These are phyloP conservation scores for Mycena pura DNA, from an alignment of 768 basidiomycete genomes.

Conservation along the genomic window DNA sequence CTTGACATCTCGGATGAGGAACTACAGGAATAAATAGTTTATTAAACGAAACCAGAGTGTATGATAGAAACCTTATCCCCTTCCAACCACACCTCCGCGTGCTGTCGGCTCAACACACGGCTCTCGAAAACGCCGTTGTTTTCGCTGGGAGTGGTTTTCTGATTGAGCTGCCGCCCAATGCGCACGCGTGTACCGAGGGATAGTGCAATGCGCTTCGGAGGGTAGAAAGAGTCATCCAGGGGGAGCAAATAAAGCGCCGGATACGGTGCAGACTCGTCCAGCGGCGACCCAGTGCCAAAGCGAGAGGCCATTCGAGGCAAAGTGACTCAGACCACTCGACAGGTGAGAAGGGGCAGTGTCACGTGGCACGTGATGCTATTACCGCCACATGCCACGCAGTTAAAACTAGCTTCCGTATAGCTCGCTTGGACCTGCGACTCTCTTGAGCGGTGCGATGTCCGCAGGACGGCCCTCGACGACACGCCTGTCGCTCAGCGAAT, in stretches of 20 bases:
- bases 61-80: neutral
- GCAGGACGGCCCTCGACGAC: neutral
- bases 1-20: constrained; percentile 74
- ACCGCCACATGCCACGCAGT: too few relatives aligned
- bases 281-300: too few relatives aligned
- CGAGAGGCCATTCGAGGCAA: too few relatives aligned
- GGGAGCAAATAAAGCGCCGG: constrained; percentile 50
- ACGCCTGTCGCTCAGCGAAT: constrained; percentile 1
- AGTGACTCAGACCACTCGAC: too few relatives aligned
- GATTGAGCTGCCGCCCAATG: constrained; percentile 72
- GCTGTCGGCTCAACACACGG: constrained; percentile 61
- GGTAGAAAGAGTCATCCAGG: constrained; percentile 65
- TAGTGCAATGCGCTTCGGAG: constrained; percentile 66
- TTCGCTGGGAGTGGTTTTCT: constrained; percentile 60
- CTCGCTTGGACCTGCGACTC: too few relatives aligned
- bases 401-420: too few relatives aligned
- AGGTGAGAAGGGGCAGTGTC: too few relatives aligned
- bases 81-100: constrained; percentile 74
- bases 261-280: neutral
- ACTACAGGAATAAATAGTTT: neutral
- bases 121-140: constrained; percentile 23
- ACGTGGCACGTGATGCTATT: too few relatives aligned
- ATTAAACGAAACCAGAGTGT: neutral
- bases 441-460: too few relatives aligned
- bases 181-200: constrained; percentile 45